Percentiles rank a stretch among this genome's conserved stretches.
phyloP scores from a whole-genome alignment of 345 rosid species.

The Aegle marmelos region DNA sequence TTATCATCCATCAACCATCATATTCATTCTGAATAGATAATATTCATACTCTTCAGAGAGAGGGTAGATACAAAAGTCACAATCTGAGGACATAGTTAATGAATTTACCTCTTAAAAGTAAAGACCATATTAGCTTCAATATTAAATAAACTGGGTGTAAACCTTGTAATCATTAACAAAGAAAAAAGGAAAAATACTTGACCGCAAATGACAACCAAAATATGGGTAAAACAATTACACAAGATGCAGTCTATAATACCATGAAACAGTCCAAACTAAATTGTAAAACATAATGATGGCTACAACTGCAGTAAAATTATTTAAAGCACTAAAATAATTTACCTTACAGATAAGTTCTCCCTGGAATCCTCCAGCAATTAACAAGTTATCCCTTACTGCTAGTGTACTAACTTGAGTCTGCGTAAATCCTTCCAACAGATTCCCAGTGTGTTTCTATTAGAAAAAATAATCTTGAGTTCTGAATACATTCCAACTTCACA shows the following conservation, averaged over 20 bases:
- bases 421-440: conserved; percentile 52
- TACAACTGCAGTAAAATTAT: background rate
- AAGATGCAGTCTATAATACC: background rate
- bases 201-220: background rate
- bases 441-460: conserved; percentile 54
- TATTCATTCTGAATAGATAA: background rate
- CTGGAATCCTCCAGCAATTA: conserved; percentile 64
- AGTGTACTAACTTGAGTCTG: conserved; percentile 61
- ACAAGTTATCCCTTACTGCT: conserved; percentile 49
- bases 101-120: background rate
- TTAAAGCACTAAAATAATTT: background rate
- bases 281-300: background rate
- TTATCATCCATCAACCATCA: background rate
- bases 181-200: background rate
- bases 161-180: background rate
- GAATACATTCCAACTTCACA: background rate
- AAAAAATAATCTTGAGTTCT: conserved; percentile 2
- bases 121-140: background rate
- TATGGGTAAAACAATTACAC: background rate
- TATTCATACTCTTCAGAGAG: background rate
- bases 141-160: background rate
- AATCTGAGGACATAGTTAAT: background rate
- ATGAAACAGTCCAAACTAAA: background rate
- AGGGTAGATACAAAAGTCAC: background rate
- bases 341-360: conserved; percentile 64